A percentile compares a stretch with the other conserved stretches of the same genome.
Evolutionary conservation across 2,329 filamentous ascomycete genomes (phyloP).

Genomic region (Sclerotinia sclerotiorum): DNA sequence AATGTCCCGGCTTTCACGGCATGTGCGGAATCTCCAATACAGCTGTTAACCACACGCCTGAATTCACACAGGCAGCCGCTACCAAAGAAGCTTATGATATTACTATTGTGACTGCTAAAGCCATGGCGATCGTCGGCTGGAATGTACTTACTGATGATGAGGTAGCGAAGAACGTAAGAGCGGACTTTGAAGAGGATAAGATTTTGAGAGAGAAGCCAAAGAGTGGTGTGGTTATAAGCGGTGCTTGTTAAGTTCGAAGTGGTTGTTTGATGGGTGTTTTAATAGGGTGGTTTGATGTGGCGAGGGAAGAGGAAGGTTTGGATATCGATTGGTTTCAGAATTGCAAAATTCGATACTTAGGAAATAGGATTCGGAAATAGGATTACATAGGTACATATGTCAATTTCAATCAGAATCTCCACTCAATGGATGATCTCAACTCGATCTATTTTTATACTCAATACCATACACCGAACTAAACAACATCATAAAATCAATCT

Average conservation of each 20-base stretch:
- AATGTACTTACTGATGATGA: constrained; percentile 48
- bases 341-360: neutral
- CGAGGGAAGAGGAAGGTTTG: neutral
- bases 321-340: neutral
- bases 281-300: neutral
- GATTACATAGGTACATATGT: too few species aligned
- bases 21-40: constrained; percentile 52
- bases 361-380: neutral
- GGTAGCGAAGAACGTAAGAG: constrained; percentile 46
- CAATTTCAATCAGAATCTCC: neutral
- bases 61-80: constrained; percentile 43
- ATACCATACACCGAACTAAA: too few species aligned
- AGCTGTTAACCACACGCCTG: constrained; percentile 53
- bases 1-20: constrained; percentile 54
- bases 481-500: too few species aligned
- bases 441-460: too few species aligned
- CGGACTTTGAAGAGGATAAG: constrained; percentile 41
- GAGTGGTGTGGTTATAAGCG: neutral
- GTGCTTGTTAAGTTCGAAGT: neutral
- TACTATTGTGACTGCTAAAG: constrained; percentile 33
- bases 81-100: constrained; percentile 35
- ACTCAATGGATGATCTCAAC: neutral
- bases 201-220: neutral
- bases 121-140: constrained; percentile 47
- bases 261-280: too few species aligned